Evolutionary conservation across 2,329 filamentous ascomycete genomes (phyloP), one percentile per base, ranked within the genome.

Genomic region (Chrysoporthe deuterocubensis): DNA sequence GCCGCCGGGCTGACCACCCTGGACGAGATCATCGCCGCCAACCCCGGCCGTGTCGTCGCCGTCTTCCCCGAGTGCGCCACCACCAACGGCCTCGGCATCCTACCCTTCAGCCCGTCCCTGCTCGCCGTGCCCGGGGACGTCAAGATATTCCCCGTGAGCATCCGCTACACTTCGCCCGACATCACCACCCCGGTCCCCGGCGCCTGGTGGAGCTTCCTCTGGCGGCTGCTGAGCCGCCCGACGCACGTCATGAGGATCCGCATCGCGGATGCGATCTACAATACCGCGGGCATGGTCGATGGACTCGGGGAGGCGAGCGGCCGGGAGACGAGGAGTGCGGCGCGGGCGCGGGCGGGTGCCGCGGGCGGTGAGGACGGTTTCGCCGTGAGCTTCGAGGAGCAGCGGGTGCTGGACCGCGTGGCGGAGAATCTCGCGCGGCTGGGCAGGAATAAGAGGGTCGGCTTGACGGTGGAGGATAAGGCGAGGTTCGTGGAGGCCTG

Each of bases 41-140:
- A 96, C 76, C 93, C 93, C 0, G 84, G 87, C 67, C 89, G 93
- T 58, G 87, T 93, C 68, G 87, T 98, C 70, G 93, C 90, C 70
- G 89, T 97, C 1, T 97, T 98, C 77, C 95, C 96, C 14, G 96
- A 99, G 81, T 95, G 92, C 79, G 96, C 92, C 4, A 97, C 96
- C 0, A 97, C 93, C 57, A 99, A 99, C 76, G 95, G 95, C 70
- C 90, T 92, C 72, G 96, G 91, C 4, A 94, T 98, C 70, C 81
- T 99, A 14, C 92, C 93, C 1, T 88, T 97, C 66, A 93, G 91
- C 69, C 93, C 92, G 0, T 90, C 89, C 62, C 84, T 99, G 1
- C 82, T 96, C 2, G 86, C 89, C 18, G 87, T 88, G 0, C 88
- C 90, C 0, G 77, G 87, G 6, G 83, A 86, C 65, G 90, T 90